These are phyloP conservation scores for Pseudogymnoascus sp. DNA, from an alignment of 2,329 filamentous ascomycete species.

Conservation along the genomic window DNA sequence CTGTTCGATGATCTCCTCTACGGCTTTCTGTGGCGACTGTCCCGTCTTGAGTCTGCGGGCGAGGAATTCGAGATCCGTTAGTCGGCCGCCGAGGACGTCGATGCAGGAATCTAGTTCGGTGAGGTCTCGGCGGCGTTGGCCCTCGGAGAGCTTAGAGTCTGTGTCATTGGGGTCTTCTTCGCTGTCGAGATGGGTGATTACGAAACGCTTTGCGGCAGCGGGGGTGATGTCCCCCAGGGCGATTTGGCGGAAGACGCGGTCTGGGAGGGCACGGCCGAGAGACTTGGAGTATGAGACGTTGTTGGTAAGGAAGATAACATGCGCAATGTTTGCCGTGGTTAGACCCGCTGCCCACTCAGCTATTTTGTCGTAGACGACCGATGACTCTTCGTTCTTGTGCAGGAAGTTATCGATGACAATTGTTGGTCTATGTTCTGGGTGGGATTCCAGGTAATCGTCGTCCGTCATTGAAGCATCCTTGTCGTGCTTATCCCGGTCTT, in stretches of 20 bases:
- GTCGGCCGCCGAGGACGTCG: constrained; percentile 71
- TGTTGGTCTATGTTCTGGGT: constrained; percentile 74
- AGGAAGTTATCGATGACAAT: constrained; percentile 90
- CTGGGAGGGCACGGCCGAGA: constrained; percentile 76
- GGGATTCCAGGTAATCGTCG: constrained; percentile 83
- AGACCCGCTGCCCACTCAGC: constrained; percentile 85
- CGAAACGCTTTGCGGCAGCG: constrained; percentile 79
- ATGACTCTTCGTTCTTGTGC: constrained; percentile 62
- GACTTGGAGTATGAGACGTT: constrained; percentile 85
- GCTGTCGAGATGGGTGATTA: constrained; percentile 68
- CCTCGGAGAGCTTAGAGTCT: constrained; percentile 23
- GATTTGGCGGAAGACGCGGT: constrained; percentile 82
- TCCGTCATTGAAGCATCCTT: constrained; percentile 65
- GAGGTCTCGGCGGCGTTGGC: constrained; percentile 41
- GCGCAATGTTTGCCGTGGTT: constrained; percentile 80
- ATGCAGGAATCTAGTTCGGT: constrained; percentile 74
- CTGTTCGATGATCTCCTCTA: constrained; percentile 82
- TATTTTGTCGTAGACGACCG: constrained; percentile 65
- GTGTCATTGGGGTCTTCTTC: constrained; percentile 28
- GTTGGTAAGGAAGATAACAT: constrained; percentile 89
- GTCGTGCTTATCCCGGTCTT: constrained; percentile 61
- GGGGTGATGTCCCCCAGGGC: constrained; percentile 79
- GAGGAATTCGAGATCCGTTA: constrained; percentile 93
- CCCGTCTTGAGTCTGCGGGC: constrained; percentile 83
- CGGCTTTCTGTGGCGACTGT: constrained; percentile 71